These are phyloP conservation scores for Pyronema omphalodes DNA, from an alignment of 495 filamentous ascomycete genomes.

Conservation along the genomic window DNA sequence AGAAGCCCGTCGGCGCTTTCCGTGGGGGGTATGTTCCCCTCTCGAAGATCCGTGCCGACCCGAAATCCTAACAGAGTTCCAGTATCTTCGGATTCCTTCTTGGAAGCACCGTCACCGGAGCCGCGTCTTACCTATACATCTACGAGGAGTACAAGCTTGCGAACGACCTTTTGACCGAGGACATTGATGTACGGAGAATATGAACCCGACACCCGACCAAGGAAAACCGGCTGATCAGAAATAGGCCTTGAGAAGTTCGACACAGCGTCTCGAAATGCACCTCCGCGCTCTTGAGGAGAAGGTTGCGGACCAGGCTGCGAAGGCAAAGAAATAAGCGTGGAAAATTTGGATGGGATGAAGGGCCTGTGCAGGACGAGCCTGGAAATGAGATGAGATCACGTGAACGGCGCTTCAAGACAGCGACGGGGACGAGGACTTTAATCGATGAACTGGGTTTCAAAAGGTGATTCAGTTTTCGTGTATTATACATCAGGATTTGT, in stretches of 20 bases:
- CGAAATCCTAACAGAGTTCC: constrained; percentile 2
- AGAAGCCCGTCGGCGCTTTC: constrained; percentile 78
- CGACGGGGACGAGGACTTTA: too few relatives aligned
- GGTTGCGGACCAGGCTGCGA: constrained; percentile 42
- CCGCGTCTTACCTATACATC: constrained; percentile 74
- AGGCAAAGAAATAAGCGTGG: neutral
- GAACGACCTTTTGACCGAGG: constrained; percentile 85
- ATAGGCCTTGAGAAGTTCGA: constrained; percentile 73
- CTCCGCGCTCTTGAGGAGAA: constrained; percentile 66
- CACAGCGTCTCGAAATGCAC: constrained; percentile 68
- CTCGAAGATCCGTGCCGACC: neutral
- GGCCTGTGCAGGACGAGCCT: neutral
- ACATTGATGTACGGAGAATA: constrained; percentile 54
- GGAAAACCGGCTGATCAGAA: constrained; percentile 14
- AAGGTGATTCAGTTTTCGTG: too few relatives aligned
- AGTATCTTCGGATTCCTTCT: constrained; percentile 90
- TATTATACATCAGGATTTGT: too few relatives aligned
- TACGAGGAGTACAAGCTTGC: constrained; percentile 82
- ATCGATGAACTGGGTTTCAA: too few relatives aligned
- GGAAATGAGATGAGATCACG: too few relatives aligned
- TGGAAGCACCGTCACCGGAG: constrained; percentile 61
- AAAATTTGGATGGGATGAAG: neutral
- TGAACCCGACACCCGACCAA: constrained; percentile 3
- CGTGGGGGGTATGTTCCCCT: constrained; percentile 59
- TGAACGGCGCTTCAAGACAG: too few relatives aligned